Conservation (phyloP, 2,329 filamentous ascomycete species). For the Colletotrichum australisinense region DNA sequence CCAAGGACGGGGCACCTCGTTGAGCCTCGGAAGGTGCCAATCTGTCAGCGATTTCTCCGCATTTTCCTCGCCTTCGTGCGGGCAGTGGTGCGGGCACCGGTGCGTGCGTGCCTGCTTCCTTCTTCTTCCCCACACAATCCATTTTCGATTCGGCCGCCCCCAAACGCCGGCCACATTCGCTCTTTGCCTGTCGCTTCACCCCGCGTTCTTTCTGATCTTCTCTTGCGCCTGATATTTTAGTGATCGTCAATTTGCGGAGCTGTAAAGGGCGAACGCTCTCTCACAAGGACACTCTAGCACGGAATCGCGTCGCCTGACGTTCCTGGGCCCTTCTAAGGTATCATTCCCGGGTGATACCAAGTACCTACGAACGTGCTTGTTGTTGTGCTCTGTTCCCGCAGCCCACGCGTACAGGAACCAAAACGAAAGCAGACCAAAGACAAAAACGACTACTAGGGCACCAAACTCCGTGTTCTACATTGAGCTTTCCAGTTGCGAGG, state of each 20-base stretch:
- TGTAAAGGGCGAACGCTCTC: not conserved
- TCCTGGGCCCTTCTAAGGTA: not conserved
- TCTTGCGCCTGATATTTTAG: not conserved
- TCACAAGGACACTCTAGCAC: not conserved
- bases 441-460: not conserved
- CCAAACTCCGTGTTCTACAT: not conserved
- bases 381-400: not conserved
- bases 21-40: not conserved
- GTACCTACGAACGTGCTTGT: not conserved
- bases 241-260: not conserved
- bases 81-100: not conserved
- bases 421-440: not conserved
- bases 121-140: conserved; percentile 32
- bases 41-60: conserved; percentile 26
- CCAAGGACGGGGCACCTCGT: not conserved
- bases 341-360: not conserved
- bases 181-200: not conserved
- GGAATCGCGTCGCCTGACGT: not conserved
- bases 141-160: not conserved
- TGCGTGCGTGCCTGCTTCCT: not conserved
- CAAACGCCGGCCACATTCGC: not conserved
- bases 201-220: not conserved
- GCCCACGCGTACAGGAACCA: not conserved
- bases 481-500: not conserved
- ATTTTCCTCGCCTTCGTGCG: conserved; percentile 8